Conservation (phyloP, 805 yeast genomes). For the Lipomyces yamanashiensis region DNA sequence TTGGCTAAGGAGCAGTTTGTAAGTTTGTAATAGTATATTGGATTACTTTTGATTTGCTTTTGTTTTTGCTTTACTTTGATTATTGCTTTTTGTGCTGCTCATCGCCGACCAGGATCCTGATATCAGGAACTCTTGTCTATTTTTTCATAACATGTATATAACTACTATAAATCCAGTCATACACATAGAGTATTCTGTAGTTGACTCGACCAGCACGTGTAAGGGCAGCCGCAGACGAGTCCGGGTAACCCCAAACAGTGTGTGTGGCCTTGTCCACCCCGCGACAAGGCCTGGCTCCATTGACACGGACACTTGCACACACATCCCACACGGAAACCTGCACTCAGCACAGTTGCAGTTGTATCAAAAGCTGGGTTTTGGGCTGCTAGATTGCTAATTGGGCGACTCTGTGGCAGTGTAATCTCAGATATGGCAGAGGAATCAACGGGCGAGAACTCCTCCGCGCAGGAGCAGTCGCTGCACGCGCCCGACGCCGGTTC, state of each 20-base stretch:
- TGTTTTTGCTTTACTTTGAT: not conserved
- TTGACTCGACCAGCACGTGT: not conserved
- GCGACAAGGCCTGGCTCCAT: not conserved
- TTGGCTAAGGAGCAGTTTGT: not conserved
- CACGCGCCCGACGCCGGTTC: conserved; percentile 5
- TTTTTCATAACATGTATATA: not conserved
- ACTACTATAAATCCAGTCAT: not conserved
- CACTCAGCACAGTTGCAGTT: not conserved
- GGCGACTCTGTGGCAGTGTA: not conserved
- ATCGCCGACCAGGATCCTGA: not conserved
- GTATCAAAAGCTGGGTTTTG: not conserved
- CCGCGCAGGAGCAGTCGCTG: conserved; percentile 2
- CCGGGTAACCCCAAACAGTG: not conserved
- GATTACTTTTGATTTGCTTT: not conserved
- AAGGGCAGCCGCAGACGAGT: not conserved
- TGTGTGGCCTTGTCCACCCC: not conserved
- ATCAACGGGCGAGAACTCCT: not conserved
- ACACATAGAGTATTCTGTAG: not conserved
- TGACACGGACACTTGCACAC: not conserved
- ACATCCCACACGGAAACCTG: not conserved
- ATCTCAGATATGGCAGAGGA: conserved; percentile 5
- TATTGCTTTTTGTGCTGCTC: not conserved
- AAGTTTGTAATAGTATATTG: conserved; percentile 5
- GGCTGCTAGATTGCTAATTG: too few species aligned
- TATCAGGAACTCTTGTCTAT: not conserved